Base-by-base conservation (phyloP, 768 basidiomycete genomes). In the Guyanaporus albipodus region DNA sequence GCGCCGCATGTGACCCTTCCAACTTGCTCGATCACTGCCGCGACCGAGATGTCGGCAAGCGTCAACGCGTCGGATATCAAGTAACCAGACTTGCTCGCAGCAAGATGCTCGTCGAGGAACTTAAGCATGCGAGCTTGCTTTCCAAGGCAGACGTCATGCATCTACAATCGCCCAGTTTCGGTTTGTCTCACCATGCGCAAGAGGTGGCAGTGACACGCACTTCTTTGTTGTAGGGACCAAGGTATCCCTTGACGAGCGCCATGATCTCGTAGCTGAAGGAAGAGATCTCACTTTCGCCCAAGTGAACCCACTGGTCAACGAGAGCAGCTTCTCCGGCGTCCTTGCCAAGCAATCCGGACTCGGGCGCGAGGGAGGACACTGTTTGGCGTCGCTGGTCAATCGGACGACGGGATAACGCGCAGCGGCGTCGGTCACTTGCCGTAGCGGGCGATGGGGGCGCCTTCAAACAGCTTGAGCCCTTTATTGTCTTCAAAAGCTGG, bases 261-360 rank as follows among this genome's bases (percentile, higher is more conserved):
- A 29, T 42, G 24, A 47, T 46, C 39, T 56, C 50, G 22, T 62
- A 52, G 42, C 51, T 67, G 49, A 50, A 47, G 42, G 2, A 7
- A 33, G 50, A n/a, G 24, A 67, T 62, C 37, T 64, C 63, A 10
- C 43, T 46, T 37, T 65, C 63, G 8, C 49, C 57, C 37, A 64
- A 64, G 24, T 64, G 63, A 15, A 64, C 48, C 63, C 63, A 64
- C 29, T 64, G 64, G 37, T 64, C 64, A 1, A 66, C 51, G 22
- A 64, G 60, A 3, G 60, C 62, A 19, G 60, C 45, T 35, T 64
- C 64, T 6, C 15, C 38, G 12, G 31, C 40, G 8, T 52, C 37
- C 23, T 58, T 60, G 26, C 62, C 59, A n/a, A 64, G 55, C 33
- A 64, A 49, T 24, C 54, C 54, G 21, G 59, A 59, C 31, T 58